Evolutionary conservation across 257 asterid species (phyloP).

Genomic region (Solanum virginianum): DNA sequence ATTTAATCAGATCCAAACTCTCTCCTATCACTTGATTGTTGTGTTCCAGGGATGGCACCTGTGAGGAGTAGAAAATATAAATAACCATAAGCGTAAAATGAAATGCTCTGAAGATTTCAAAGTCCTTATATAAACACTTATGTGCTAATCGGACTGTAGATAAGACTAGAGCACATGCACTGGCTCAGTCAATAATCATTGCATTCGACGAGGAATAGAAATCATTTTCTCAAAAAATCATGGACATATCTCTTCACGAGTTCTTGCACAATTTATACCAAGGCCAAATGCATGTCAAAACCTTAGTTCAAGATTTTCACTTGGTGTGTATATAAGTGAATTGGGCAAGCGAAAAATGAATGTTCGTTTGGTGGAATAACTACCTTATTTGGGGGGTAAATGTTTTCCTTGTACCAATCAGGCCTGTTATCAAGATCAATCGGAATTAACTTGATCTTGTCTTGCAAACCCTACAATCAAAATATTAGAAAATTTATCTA

Average conservation of each 20-base stretch:
- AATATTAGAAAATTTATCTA: background rate
- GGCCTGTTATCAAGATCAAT: slow-evolving; percentile 46
- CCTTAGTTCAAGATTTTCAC: background rate
- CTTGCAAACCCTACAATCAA: slow-evolving; percentile 36
- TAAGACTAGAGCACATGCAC: background rate
- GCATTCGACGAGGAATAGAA: background rate
- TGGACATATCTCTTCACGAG: background rate
- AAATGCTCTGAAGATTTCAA: background rate
- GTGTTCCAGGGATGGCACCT: slow-evolving; percentile 63
- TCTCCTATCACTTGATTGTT: slow-evolving; percentile 44
- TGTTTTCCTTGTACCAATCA: slow-evolving; percentile 50
- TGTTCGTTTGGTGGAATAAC: background rate
- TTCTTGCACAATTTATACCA: background rate
- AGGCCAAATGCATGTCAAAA: background rate
- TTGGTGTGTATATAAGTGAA: background rate
- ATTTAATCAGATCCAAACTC: slow-evolving; percentile 43
- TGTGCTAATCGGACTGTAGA: background rate
- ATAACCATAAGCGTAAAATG: background rate
- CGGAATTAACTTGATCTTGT: slow-evolving; percentile 36
- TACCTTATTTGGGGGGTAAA: slow-evolving; percentile 49
- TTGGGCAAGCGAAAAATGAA: background rate
- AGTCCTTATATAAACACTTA: background rate
- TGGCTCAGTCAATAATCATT: background rate
- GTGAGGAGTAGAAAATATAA: background rate
- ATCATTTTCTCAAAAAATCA: background rate